Base-by-base conservation (phyloP, 768 basidiomycete genomes). In the Mycena chlorophos region DNA sequence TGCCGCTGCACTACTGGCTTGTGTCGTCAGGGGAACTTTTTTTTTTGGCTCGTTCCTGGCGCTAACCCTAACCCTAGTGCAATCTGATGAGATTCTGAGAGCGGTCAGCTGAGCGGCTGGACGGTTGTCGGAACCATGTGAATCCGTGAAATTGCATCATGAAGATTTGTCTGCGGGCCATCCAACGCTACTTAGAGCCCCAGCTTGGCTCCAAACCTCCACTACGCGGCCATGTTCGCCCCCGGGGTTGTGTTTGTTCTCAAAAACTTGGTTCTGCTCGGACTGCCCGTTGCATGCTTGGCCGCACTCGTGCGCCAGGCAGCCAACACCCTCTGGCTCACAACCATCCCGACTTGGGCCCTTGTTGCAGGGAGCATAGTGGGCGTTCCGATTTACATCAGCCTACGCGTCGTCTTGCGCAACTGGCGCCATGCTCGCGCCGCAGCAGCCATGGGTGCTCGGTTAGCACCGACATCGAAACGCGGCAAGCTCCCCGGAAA, bases 371-470 rank as follows among this genome's bases (percentile, higher is more conserved):
- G 63, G 5, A 66, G 71, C 10, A 26, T 71, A 3, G 56, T 72
- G 14, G 60, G 66, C 48, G 54, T 78, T 4, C 81, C 78, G 3
- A 31, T 74, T 3, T 52, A 68, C 17, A 63, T 71, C 17, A 50
- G 66, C 2, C 38, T 72, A 39, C 70, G 68, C 19, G 61, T 79
- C n/a, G 31, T 70, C 17, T 56, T 60, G 19, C 64, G 65, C 17
- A 62, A 69, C 5, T 46, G 73, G 6, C 56, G 56, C 8, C 66
- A 79, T 14, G 69, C 63, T 31, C 66, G 73, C 13, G 65, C 70
- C 25, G 83, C 82, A 3, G 70, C 73, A 29, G 64, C 68, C 1
- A 37, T 79, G 50, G 82, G 82, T 3, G 81, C 82, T 26, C 76
- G 76, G 16, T 68, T 75, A 26, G 70, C 78, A 4, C 77, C 74